phyloP scores from a whole-genome alignment of 2,329 filamentous ascomycete species.

The Hyphodiscus sp. region DNA sequence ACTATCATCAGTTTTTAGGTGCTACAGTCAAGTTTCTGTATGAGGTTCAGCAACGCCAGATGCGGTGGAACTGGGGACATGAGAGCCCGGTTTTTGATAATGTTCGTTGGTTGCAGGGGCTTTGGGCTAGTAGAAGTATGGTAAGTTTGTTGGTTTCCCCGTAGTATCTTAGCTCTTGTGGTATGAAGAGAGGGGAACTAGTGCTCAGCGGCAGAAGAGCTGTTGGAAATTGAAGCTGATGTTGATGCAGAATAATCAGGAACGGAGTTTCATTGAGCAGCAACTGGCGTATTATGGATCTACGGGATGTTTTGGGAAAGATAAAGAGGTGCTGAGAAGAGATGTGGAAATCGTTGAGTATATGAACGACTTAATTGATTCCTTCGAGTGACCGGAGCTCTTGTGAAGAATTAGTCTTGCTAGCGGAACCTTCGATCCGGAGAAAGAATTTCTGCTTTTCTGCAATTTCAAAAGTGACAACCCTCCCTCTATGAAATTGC shows the following conservation, averaged over 20 bases:
- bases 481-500: neutral
- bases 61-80: conserved; percentile 15
- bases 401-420: neutral
- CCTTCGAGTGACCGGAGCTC: conserved; percentile 12
- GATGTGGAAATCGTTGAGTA: conserved; percentile 31
- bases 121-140: conserved; percentile 28
- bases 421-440: no score
- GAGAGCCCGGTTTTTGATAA: conserved; percentile 20
- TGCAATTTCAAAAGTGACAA: no score
- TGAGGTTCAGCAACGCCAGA: conserved; percentile 24
- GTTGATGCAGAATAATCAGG: conserved; percentile 23
- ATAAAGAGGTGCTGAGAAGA: conserved; percentile 26
- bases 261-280: conserved; percentile 31
- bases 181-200: neutral
- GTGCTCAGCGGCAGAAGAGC: no score
- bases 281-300: conserved; percentile 23
- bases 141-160: conserved; percentile 17
- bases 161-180: neutral
- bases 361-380: conserved; percentile 30
- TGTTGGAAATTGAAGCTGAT: neutral
- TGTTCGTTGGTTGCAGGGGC: conserved; percentile 25
- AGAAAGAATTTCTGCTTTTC: no score
- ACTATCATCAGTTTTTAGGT: conserved; percentile 24
- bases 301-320: conserved; percentile 26
- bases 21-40: conserved; percentile 25